A percentile compares a stretch with the other conserved stretches of the same genome.
phyloP scores from a whole-genome alignment of 73 alveolate genomes.

The Paramecium sexaurelia region DNA sequence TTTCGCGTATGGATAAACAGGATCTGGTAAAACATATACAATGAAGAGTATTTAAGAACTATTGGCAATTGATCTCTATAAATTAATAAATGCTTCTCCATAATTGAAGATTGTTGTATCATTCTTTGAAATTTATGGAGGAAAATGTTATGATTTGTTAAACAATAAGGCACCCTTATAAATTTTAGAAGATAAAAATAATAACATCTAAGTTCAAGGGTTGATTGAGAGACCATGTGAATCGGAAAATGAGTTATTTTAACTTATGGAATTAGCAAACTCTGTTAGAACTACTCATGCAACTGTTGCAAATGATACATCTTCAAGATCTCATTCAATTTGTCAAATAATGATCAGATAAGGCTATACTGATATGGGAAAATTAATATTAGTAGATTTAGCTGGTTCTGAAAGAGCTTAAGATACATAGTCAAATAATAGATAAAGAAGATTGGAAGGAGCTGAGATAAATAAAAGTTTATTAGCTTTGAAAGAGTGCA shows the following conservation, averaged over 20 bases:
- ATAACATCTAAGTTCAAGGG: slow-evolving; percentile 90
- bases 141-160: slow-evolving; percentile 92
- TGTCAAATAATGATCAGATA: slow-evolving; percentile 86
- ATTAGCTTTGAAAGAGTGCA: slow-evolving; percentile 97
- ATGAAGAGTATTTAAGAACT: slow-evolving; percentile 91
- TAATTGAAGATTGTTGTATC: slow-evolving; percentile 77
- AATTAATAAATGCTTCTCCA: slow-evolving; percentile 25
- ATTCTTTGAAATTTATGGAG: slow-evolving; percentile 98
- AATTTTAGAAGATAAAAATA: slow-evolving; percentile 94
- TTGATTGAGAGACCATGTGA: slow-evolving; percentile 89
- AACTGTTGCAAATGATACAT: slow-evolving; percentile 96
- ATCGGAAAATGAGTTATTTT: slow-evolving; percentile 87
- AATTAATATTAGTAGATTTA: slow-evolving; percentile 90
- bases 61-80: slow-evolving; percentile 85
- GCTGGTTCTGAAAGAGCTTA: slow-evolving; percentile 99
- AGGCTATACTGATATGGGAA: slow-evolving; percentile 84
- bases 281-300: slow-evolving; percentile 94
- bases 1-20: slow-evolving; percentile 99
- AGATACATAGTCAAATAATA: slow-evolving; percentile 92
- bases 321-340: slow-evolving; percentile 97
- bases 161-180: slow-evolving; percentile 87
- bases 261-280: slow-evolving; percentile 89
- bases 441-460: slow-evolving; percentile 96
- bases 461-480: slow-evolving; percentile 98
- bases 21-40: slow-evolving; percentile 98